A percentile compares a stretch with the other conserved stretches of the same genome.
Evolutionary conservation across 441 rosid genomes (phyloP).

Genomic region (Rhodomyrtus psidioides): DNA sequence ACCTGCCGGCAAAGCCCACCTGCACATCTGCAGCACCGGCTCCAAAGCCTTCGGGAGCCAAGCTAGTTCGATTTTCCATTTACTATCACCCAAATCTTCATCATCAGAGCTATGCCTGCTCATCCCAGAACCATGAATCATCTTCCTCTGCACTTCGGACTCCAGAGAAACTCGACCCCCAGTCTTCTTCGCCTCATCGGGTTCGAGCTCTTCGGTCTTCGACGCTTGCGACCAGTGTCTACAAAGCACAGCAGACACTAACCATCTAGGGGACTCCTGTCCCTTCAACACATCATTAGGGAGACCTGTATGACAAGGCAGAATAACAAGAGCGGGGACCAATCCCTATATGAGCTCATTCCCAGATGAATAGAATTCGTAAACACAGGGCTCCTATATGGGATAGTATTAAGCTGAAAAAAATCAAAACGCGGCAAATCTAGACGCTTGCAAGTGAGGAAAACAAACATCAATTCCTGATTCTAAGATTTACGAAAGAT

Average conservation of each 20-base stretch:
- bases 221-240: constrained; percentile 39
- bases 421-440: background rate
- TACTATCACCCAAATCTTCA: constrained; percentile 40
- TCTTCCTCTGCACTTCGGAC: constrained; percentile 16
- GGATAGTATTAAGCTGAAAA: background rate
- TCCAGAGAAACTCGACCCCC: constrained; percentile 20
- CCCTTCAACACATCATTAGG: constrained; percentile 23
- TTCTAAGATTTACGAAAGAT: background rate
- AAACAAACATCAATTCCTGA: background rate
- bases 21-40: constrained; percentile 71
- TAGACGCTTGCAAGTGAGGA: background rate
- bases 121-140: constrained; percentile 7
- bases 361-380: background rate
- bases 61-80: constrained; percentile 62
- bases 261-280: constrained; percentile 24
- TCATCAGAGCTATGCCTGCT: constrained; percentile 36
- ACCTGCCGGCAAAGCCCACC: constrained; percentile 64
- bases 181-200: constrained; percentile 14
- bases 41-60: constrained; percentile 85
- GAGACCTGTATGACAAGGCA: constrained; percentile 18
- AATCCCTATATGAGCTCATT: background rate
- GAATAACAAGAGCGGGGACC: background rate
- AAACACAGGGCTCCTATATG: background rate
- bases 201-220: constrained; percentile 18
- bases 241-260: constrained; percentile 26